Conservation (phyloP, 2,329 filamentous ascomycete species). For the Botrytis cinerea region DNA sequence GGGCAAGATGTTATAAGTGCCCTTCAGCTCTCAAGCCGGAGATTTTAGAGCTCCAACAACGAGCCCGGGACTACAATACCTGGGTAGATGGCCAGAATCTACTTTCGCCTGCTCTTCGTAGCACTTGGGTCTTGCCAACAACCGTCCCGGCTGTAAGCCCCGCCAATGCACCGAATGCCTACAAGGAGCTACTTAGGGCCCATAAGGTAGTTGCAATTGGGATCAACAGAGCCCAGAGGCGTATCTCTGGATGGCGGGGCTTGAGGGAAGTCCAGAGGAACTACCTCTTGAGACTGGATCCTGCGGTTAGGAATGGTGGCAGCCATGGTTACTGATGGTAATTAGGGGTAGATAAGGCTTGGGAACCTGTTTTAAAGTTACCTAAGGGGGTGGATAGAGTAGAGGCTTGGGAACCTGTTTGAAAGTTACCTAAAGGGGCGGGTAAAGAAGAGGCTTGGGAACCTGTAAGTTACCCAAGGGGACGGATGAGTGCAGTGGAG, state of each 20-base stretch:
- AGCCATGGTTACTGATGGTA: conserved; percentile 7
- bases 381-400: not conserved
- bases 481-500: not conserved
- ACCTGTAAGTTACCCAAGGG: conserved; percentile 10
- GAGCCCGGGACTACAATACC: not conserved
- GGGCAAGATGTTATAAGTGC: not conserved
- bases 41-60: not conserved
- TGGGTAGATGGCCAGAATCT: not conserved
- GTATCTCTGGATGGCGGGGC: not conserved
- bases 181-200: not conserved
- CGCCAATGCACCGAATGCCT: not conserved
- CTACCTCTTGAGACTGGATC: not conserved
- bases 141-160: not conserved
- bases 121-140: not conserved
- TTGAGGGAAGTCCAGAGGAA: not conserved
- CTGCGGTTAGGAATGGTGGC: not conserved
- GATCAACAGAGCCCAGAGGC: not conserved
- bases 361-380: conserved; percentile 2
- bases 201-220: not conserved
- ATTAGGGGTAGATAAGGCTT: not conserved
- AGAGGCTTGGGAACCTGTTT: conserved; percentile 12
- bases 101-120: not conserved
- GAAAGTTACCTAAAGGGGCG: not conserved
- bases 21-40: not conserved
- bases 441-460: conserved; percentile 4